Percentiles rank a stretch among this genome's conserved stretches.
phyloP scores from a whole-genome alignment of 495 filamentous ascomycete species.

The Daldinia concentrica region DNA sequence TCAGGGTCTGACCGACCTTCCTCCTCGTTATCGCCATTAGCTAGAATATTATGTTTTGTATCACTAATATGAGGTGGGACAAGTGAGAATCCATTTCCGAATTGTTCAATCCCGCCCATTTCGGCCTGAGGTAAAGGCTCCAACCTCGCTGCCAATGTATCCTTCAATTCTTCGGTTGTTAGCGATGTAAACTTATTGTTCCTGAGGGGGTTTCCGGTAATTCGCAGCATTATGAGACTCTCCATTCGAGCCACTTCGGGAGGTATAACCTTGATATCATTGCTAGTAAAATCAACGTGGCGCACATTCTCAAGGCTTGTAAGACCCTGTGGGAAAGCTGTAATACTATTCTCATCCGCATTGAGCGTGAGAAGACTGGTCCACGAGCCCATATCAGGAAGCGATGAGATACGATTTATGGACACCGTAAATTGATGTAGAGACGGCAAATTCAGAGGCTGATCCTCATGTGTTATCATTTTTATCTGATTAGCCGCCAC shows the following conservation, averaged over 20 bases:
- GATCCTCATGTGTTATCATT: slow-evolving; percentile 19
- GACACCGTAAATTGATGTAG: slow-evolving; percentile 78
- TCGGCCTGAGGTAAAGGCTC: slow-evolving; percentile 59
- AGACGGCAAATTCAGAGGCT: slow-evolving; percentile 63
- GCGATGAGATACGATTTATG: slow-evolving; percentile 74
- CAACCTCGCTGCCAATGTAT: slow-evolving; percentile 73
- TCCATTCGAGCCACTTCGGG: slow-evolving; percentile 83
- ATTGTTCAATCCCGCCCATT: slow-evolving; percentile 38
- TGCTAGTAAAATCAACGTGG: slow-evolving; percentile 82
- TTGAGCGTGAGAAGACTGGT: slow-evolving; percentile 73
- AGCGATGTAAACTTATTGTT: slow-evolving; percentile 86
- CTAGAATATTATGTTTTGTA: not conserved
- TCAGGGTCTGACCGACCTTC: slow-evolving; percentile 73
- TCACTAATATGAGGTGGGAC: not conserved
- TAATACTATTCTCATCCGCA: slow-evolving; percentile 82
- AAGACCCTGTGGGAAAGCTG: slow-evolving; percentile 78
- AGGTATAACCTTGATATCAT: slow-evolving; percentile 79
- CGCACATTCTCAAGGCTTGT: slow-evolving; percentile 69
- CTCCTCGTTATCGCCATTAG: slow-evolving; percentile 44
- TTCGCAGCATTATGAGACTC: slow-evolving; percentile 71
- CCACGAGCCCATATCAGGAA: slow-evolving; percentile 80
- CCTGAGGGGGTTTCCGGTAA: slow-evolving; percentile 86
- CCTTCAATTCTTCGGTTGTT: slow-evolving; percentile 82
- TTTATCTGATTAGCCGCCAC: slow-evolving; percentile 76
- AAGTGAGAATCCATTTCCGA: slow-evolving; percentile 37